Conservation (phyloP, 345 rosid species). For the Aethionema arabicum region DNA sequence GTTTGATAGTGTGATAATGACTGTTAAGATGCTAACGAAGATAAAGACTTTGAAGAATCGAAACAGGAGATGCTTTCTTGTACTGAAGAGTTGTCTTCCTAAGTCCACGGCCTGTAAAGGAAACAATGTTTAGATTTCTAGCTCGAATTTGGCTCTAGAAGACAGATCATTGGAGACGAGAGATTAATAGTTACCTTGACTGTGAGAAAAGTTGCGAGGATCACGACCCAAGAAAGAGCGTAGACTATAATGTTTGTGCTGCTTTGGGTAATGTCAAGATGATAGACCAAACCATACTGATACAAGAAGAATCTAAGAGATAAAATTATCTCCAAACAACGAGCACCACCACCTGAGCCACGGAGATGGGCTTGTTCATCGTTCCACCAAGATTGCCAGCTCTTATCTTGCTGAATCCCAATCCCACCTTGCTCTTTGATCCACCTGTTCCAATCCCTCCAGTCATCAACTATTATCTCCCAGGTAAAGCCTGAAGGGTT, state of each 20-base stretch:
- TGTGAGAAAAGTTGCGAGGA: slow-evolving; percentile 70
- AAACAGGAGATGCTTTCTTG: slow-evolving; percentile 63
- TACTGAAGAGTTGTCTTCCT: slow-evolving; percentile 80
- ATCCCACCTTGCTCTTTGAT: slow-evolving; percentile 92
- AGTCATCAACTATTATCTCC: slow-evolving; percentile 87
- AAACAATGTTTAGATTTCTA: neutral
- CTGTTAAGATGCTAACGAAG: slow-evolving; percentile 64
- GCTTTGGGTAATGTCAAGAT: slow-evolving; percentile 87
- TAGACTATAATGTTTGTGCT: slow-evolving; percentile 83
- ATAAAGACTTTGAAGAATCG: slow-evolving; percentile 82
- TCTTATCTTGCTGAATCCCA: slow-evolving; percentile 89
- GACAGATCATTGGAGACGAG: neutral
- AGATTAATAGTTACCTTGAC: slow-evolving; percentile 72
- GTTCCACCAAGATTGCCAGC: slow-evolving; percentile 99
- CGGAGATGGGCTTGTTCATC: slow-evolving; percentile 87
- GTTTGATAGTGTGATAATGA: slow-evolving; percentile 63
- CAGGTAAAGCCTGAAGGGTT: slow-evolving; percentile 92
- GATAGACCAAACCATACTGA: slow-evolving; percentile 97
- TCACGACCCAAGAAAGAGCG: slow-evolving; percentile 87
- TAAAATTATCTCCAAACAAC: slow-evolving; percentile 68
- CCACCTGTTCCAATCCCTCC: slow-evolving; percentile 99
- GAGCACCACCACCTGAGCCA: slow-evolving; percentile 71
- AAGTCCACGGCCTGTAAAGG: slow-evolving; percentile 75
- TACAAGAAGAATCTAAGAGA: slow-evolving; percentile 86
- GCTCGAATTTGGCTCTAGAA: neutral